Evolutionary conservation across 176 grass and related monocot species (phyloP).

Genomic region (Aechmea fasciata): DNA sequence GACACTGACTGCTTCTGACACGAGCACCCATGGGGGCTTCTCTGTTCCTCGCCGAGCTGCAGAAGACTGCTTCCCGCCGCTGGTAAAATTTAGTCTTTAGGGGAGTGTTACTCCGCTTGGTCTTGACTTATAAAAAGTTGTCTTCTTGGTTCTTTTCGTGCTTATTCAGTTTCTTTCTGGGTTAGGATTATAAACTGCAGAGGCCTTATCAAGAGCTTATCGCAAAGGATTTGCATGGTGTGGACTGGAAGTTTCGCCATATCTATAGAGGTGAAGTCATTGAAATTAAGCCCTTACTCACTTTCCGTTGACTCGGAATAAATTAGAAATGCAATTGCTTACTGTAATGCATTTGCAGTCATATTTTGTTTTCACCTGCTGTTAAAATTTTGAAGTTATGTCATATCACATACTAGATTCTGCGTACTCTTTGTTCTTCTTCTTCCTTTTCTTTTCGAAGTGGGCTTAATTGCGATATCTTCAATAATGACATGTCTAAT

Average conservation of each 20-base stretch:
- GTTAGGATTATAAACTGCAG: conserved; percentile 82
- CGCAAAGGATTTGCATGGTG: conserved; percentile 87
- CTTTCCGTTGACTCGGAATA: neutral
- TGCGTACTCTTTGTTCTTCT: no score
- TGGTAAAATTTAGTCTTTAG: conserved; percentile 37
- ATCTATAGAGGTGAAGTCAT: conserved; percentile 78
- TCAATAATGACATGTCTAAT: neutral
- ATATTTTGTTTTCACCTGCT: no score
- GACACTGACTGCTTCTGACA: conserved; percentile 94
- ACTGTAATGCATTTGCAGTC: no score
- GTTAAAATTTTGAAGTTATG: no score
- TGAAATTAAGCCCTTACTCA: neutral
- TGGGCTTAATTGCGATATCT: neutral
- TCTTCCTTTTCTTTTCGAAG: no score
- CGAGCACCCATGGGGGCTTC: conserved; percentile 94
- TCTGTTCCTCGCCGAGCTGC: conserved; percentile 97
- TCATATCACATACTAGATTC: no score
- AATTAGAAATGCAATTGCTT: neutral
- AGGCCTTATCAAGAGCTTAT: conserved; percentile 98
- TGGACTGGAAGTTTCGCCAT: conserved; percentile 83
- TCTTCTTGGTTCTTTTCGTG: neutral
- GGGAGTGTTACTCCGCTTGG: neutral
- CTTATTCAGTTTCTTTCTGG: conserved; percentile 10
- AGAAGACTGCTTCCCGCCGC: conserved; percentile 80
- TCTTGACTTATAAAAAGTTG: neutral